A percentile compares a stretch with the other conserved stretches of the same genome.
phyloP scores from a whole-genome alignment of 345 rosid species.

The Schrenkiella parvula region DNA sequence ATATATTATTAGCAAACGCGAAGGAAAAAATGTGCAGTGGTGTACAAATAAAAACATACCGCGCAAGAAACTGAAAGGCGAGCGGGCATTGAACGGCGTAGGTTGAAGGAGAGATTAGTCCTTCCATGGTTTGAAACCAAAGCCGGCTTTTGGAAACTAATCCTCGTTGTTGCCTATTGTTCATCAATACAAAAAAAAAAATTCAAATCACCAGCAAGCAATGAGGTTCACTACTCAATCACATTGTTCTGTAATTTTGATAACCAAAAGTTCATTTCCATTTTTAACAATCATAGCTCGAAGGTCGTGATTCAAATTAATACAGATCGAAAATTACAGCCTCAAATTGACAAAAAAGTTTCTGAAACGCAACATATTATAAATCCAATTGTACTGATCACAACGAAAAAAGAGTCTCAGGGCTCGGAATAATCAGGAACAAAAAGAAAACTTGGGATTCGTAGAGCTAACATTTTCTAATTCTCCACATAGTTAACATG shows the following conservation, averaged over 20 bases:
- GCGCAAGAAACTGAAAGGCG: constrained; percentile 54
- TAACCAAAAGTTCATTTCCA: not conserved
- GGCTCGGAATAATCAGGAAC: not conserved
- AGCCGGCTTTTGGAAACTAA: constrained; percentile 30
- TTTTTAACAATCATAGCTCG: not conserved
- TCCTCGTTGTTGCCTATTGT: constrained; percentile 33
- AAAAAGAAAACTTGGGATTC: not conserved
- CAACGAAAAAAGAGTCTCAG: not conserved
- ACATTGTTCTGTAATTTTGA: constrained; percentile 2
- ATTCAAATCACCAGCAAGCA: not conserved
- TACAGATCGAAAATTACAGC: constrained; percentile 4
- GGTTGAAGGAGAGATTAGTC: constrained; percentile 37
- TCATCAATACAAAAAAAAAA: not conserved
- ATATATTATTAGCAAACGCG: not conserved
- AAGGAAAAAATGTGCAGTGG: not conserved
- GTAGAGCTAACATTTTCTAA: not conserved
- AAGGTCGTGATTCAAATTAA: not conserved
- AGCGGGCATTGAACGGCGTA: constrained; percentile 30
- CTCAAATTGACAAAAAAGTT: not conserved
- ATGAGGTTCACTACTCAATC: not conserved
- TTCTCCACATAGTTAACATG: not conserved
- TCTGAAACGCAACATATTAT: not conserved
- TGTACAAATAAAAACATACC: constrained; percentile 38
- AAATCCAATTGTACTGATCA: not conserved
- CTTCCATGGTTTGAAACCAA: constrained; percentile 36